Conservation (phyloP, 2,329 filamentous ascomycete genomes). For the Neoscytalidium dimidiatum region DNA sequence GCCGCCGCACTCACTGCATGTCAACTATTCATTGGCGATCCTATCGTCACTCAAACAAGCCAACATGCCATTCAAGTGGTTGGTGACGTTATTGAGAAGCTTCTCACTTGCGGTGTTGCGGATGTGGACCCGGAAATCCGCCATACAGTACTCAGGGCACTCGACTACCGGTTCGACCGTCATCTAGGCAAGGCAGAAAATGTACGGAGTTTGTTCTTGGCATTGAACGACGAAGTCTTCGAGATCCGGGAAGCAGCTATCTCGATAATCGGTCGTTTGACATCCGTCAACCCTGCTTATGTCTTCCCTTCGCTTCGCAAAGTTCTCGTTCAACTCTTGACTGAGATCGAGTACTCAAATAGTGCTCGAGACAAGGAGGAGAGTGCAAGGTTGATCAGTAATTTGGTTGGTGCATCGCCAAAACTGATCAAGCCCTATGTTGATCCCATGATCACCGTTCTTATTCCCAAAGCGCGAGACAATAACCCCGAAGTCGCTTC, state of each 20-base stretch:
- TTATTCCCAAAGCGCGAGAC: slow-evolving; percentile 91
- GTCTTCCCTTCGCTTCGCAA: slow-evolving; percentile 95
- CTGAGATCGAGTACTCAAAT: slow-evolving; percentile 94
- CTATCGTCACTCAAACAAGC: slow-evolving; percentile 96
- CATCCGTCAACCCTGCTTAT: slow-evolving; percentile 90
- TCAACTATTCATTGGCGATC: slow-evolving; percentile 94
- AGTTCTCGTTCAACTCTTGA: slow-evolving; percentile 91
- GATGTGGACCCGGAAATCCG: slow-evolving; percentile 87
- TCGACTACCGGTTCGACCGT: slow-evolving; percentile 92
- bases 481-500: slow-evolving; percentile 84
- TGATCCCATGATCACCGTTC: slow-evolving; percentile 89
- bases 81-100: slow-evolving; percentile 94
- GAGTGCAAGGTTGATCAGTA: slow-evolving; percentile 87
- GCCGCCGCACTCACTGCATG: slow-evolving; percentile 96
- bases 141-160: slow-evolving; percentile 80
- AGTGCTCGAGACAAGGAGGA: slow-evolving; percentile 94
- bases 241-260: slow-evolving; percentile 92
- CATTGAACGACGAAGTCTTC: slow-evolving; percentile 93
- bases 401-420: slow-evolving; percentile 90
- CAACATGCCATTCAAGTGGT: slow-evolving; percentile 97
- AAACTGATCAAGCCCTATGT: slow-evolving; percentile 95
- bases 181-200: slow-evolving; percentile 98
- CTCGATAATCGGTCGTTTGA: slow-evolving; percentile 91
- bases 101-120: slow-evolving; percentile 91
- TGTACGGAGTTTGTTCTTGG: slow-evolving; percentile 91